These are phyloP conservation scores for Cystobasidiaceae sp. DNA, from an alignment of 1,284 basidiomycete genomes.

Conservation along the genomic window DNA sequence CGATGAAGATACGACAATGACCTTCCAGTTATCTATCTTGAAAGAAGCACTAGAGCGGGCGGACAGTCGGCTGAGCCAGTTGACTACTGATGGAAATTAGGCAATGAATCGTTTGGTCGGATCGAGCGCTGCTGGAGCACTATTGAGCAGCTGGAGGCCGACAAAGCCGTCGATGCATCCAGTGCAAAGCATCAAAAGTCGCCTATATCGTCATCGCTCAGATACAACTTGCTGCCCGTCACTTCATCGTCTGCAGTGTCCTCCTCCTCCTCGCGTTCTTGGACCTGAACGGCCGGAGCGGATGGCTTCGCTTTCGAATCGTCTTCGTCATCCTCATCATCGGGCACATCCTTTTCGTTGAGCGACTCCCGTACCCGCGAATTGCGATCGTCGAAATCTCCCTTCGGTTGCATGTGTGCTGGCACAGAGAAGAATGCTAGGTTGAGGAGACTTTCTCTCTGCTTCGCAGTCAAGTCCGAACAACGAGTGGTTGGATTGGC, in stretches of 20 bases:
- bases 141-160: too few species aligned
- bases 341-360: slow-evolving; percentile 42
- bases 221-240: slow-evolving; percentile 19
- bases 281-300: slow-evolving; percentile 34
- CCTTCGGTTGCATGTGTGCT: neutral
- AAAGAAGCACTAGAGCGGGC: too few species aligned
- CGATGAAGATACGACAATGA: too few species aligned
- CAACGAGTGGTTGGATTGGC: neutral
- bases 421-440: slow-evolving; percentile 37
- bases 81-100: too few species aligned
- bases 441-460: slow-evolving; percentile 33
- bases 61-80: too few species aligned
- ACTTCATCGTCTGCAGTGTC: slow-evolving; percentile 37
- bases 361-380: slow-evolving; percentile 29
- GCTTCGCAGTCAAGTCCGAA: neutral
- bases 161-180: too few species aligned
- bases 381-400: slow-evolving; percentile 25
- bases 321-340: slow-evolving; percentile 39
- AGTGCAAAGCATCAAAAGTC: slow-evolving; percentile 12
- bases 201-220: slow-evolving; percentile 32
- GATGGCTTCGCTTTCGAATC: slow-evolving; percentile 34
- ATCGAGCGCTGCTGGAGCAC: too few species aligned
- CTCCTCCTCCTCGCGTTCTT: slow-evolving; percentile 17
- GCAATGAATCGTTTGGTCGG: too few species aligned
- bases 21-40: too few species aligned